A percentile compares a stretch with the other conserved stretches of the same genome.
Conservation (phyloP, 768 basidiomycete species). For the Suillus variegatus region DNA sequence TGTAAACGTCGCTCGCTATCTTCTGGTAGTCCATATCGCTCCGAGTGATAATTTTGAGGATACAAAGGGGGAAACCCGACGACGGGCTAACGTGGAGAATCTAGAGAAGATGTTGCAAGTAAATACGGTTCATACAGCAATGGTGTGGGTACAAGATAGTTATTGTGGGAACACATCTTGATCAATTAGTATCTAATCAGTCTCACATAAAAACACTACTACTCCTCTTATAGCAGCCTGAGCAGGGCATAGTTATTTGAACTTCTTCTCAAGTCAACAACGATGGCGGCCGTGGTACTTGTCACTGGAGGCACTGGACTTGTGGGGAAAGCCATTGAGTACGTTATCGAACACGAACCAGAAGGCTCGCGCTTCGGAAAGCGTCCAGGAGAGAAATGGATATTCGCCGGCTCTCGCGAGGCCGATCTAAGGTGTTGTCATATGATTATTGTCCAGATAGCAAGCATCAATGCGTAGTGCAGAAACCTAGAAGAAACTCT, state of each 20-base stretch:
- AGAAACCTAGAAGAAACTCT: constrained; percentile 73
- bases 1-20: constrained; percentile 62
- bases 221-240: neutral
- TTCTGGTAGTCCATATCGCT: constrained; percentile 48
- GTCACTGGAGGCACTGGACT: constrained; percentile 87
- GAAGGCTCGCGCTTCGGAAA: constrained; percentile 80
- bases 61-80: constrained; percentile 2
- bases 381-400: constrained; percentile 76
- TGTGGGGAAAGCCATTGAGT: constrained; percentile 82
- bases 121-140: constrained; percentile 14
- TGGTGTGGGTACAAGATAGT: constrained; percentile 4
- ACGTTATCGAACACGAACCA: constrained; percentile 78
- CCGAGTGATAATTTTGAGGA: constrained; percentile 10
- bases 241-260: neutral
- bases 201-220: constrained; percentile 1
- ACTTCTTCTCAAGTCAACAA: neutral
- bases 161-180: constrained; percentile 20
- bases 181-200: neutral
- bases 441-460: neutral
- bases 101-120: constrained; percentile 11
- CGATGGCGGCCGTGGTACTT: constrained; percentile 54
- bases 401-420: constrained; percentile 78
- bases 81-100: constrained; percentile 6
- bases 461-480: neutral
- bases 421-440: constrained; percentile 75